Evolutionary conservation across 2,329 filamentous ascomycete genomes (phyloP), one percentile per base, ranked within the genome.

Genomic region (Paraphaeosphaeria sporulosa): DNA sequence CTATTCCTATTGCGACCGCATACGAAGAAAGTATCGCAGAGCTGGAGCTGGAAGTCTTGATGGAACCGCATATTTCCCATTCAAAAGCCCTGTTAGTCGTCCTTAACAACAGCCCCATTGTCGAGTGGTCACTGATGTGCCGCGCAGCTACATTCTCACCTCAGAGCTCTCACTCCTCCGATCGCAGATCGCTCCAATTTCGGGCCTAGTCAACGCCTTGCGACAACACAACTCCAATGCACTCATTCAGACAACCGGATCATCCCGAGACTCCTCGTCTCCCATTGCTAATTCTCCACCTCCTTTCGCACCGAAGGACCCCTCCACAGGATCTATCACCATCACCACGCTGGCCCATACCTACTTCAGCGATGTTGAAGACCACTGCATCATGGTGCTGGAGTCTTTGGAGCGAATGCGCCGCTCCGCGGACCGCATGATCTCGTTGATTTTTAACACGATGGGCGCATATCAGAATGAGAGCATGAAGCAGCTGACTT

Each of bases 371-470:
- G 94, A 97, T 77, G 94, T 96, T 4, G 86, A 95, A 58, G 93
- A 96, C 79, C 94, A 97, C 80, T 93, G 90, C 72, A 88, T 96
- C 30, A 87, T 94, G 55, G 94, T 96, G 63, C 90, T 90, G 0
- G 90, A 94, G 65, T 86, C 86, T 1, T 86, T 97, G 34, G 91
- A 94, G 70, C 91, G 94, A 76, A 93, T 95, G 84, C 89, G 93
- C 70, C 86, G 89, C 61, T 88, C 90, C n/a, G 84, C 86, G 3
- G 83, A 85, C 71, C 93, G 94, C 73, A 89, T 97, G 80, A 96
- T 96, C 68, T 91, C 92, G 67, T 83, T 97, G 34, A 97, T 97
- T 63, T 97, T 97, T 84, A 97, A 97, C 79, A 96, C 92, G 25
- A 94, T 97, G 63, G 89, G 91, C 54, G 91, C 93, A 3, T 89